Percentiles rank a stretch among this genome's conserved stretches.
Evolutionary conservation across 495 filamentous ascomycete species (phyloP).

Genomic region (Diplogelasinospora grovesii): DNA sequence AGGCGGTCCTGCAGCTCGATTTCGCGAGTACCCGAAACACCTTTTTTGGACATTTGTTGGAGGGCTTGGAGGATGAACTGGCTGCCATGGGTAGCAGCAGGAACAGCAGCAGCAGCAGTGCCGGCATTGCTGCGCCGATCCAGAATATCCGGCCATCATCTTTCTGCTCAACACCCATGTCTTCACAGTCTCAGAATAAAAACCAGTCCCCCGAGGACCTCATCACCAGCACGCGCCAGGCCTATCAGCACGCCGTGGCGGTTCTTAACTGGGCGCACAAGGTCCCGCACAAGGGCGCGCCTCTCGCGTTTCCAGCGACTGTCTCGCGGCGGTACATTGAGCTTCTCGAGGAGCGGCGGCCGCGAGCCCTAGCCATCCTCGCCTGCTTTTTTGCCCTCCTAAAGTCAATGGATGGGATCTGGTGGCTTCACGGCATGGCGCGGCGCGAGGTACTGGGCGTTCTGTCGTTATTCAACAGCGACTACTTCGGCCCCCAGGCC

Average conservation of each 20-base stretch:
- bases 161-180: neutral
- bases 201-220: constrained; percentile 4
- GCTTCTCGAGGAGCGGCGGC: constrained; percentile 41
- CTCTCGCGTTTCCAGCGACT: constrained; percentile 50
- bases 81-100: constrained; percentile 14
- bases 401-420: constrained; percentile 44
- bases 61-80: constrained; percentile 44
- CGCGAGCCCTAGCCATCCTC: constrained; percentile 47
- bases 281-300: constrained; percentile 45
- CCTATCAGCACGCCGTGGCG: constrained; percentile 49
- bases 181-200: neutral
- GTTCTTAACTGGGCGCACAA: constrained; percentile 54
- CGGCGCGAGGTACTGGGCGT: constrained; percentile 50
- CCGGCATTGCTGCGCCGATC: constrained; percentile 1
- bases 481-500: constrained; percentile 32
- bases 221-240: constrained; percentile 35
- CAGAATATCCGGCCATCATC: neutral
- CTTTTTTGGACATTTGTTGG: constrained; percentile 47
- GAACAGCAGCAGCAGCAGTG: neutral
- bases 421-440: constrained; percentile 53
- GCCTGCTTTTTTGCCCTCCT: constrained; percentile 52
- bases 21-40: constrained; percentile 30
- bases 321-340: constrained; percentile 53
- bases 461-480: constrained; percentile 41
- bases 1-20: constrained; percentile 45